A percentile compares a stretch with the other conserved stretches of the same genome.
phyloP scores from a whole-genome alignment of 2,329 filamentous ascomycete genomes.

The Alternaria arborescens region DNA sequence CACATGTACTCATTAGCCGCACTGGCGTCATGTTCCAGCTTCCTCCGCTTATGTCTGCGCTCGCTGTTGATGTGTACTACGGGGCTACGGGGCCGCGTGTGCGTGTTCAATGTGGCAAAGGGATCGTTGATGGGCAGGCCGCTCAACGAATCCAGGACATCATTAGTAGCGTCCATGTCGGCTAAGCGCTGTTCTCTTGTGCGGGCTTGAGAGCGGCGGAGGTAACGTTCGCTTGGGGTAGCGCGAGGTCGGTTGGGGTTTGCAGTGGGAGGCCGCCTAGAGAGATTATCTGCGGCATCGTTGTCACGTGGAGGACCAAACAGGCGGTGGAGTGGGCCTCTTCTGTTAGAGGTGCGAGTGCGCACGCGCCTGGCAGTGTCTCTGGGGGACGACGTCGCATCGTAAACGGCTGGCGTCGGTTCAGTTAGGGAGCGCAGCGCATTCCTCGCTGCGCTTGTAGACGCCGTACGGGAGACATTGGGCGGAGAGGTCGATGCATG shows the following conservation, averaged over 20 bases:
- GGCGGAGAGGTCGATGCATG: constrained; percentile 49
- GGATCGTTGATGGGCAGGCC: constrained; percentile 28
- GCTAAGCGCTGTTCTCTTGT: constrained; percentile 36
- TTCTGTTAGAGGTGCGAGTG: constrained; percentile 20
- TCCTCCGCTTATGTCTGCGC: constrained; percentile 48
- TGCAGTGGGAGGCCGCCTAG: constrained; percentile 28
- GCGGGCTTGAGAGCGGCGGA: constrained; percentile 44
- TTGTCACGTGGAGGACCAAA: constrained; percentile 34
- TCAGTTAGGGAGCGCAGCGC: constrained; percentile 20
- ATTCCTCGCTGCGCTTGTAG: constrained; percentile 8
- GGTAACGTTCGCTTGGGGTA: constrained; percentile 48
- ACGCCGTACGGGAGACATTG: constrained; percentile 12
- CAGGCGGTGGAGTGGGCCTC: constrained; percentile 30
- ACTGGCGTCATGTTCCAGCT: constrained; percentile 49
- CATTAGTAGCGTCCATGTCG: constrained; percentile 32
- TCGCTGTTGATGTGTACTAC: constrained; percentile 29
- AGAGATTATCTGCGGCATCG: constrained; percentile 21
- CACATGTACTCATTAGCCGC: constrained; percentile 36
- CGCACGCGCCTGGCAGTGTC: constrained; percentile 19
- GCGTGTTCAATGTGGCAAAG: constrained; percentile 18
- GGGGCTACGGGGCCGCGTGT: constrained; percentile 36
- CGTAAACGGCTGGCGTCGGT: constrained; percentile 14
- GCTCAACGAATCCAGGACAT: constrained; percentile 35
- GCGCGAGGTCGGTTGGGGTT: constrained; percentile 43
- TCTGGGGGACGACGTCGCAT: constrained; percentile 15